Conservation (phyloP, 352 stramenopile genomes). For the Phytopythium cucurbitacearum region DNA sequence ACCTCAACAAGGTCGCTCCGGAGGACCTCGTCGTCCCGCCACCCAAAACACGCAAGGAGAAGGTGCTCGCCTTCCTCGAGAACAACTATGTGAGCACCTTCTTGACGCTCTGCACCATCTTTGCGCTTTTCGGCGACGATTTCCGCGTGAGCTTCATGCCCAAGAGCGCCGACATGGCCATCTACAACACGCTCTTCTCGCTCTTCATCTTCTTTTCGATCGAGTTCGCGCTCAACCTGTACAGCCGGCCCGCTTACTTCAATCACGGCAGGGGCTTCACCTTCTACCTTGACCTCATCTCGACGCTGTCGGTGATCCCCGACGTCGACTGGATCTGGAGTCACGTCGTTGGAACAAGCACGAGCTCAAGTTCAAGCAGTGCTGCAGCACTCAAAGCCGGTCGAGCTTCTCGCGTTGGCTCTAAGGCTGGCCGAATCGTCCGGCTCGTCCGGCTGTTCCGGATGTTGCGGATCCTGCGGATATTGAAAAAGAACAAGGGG, state of each 20-base stretch:
- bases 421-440: conserved; percentile 89
- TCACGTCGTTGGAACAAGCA: conserved; percentile 35
- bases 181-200: conserved; percentile 83
- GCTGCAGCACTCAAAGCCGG: conserved; percentile 78
- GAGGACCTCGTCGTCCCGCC: conserved; percentile 37
- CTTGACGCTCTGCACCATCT: conserved; percentile 78
- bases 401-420: conserved; percentile 79
- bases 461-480: conserved; percentile 84
- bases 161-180: conserved; percentile 50
- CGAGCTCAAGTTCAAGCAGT: conserved; percentile 26
- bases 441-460: conserved; percentile 89
- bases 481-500: conserved; percentile 79
- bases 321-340: conserved; percentile 87
- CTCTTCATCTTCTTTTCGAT: conserved; percentile 72
- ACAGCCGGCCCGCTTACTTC: conserved; percentile 77
- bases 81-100: conserved; percentile 66
- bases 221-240: conserved; percentile 66
- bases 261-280: conserved; percentile 66
- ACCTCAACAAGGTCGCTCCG: conserved; percentile 62
- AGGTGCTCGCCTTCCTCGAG: conserved; percentile 54
- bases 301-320: conserved; percentile 90
- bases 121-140: conserved; percentile 86
- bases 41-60: conserved; percentile 31
- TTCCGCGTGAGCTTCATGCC: conserved; percentile 66
- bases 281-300: conserved; percentile 94